Base-by-base conservation (phyloP, 2,329 filamentous ascomycete genomes). In the Claviceps humidiphila region DNA sequence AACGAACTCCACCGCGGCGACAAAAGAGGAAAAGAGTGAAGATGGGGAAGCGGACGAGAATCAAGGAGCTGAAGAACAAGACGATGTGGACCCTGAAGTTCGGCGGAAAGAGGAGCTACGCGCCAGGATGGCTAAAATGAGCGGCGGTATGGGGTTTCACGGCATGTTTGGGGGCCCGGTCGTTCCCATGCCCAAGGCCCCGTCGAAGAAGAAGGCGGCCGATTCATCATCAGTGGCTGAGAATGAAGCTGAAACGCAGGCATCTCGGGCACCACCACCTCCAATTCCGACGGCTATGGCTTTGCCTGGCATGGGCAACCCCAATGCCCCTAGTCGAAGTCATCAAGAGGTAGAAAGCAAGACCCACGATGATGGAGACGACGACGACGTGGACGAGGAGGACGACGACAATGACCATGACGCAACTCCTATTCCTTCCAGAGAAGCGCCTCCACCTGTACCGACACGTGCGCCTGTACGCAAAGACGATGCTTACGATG, bases 111-210 rank as follows among this genome's bases (percentile, higher is more conserved):
- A 95, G 69, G 91, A 96, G 65, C 75, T 98, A 37, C 82, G 93
- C 55, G 89, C 93, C 56, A 82, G 93, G 60, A 98, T 98, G 89
- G 93, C 93, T 46, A 96, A 95, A 71, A 93, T 98, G 85, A 95
- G 91, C 59, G 91, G 91, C 52, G 91, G 91, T 22, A 95, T 95
- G 88, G 89, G 89, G 47, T 95, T 97, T 85, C 82, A 89, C 64
- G 88, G 89, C 60, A 93, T 97, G 82, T 94, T 95, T 66, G 88
- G 87, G 17, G 78, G 79, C 20, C 81, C 83, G 39, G 81, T 81
- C 54, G 79, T 89, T 65, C 78, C 82, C 16, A 77, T 85, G 24
- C 67, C 69, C n/a, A 63, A 45, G 34, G 42, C 71, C 34, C 60
- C 71, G 8, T 66, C 71, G 9, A 70, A 73, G 42, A 81, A 82